These are phyloP conservation scores for Isatis tinctoria DNA, from an alignment of 345 rosid species.

Conservation along the genomic window DNA sequence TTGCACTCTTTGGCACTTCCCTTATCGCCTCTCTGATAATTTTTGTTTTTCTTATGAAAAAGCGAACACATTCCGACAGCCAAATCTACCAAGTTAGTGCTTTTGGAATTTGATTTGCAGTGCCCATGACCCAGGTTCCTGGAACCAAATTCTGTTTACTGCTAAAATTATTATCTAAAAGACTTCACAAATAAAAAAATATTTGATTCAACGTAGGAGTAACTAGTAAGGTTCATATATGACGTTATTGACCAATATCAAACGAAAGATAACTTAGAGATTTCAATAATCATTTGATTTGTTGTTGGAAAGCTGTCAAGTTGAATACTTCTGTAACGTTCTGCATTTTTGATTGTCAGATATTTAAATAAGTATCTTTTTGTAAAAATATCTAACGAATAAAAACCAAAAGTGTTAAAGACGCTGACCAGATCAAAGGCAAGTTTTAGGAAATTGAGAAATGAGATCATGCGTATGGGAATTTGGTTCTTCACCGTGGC, in stretches of 20 bases:
- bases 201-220: neutral
- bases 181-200: neutral
- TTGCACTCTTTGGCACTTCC: neutral
- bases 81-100: too few species aligned
- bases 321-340: neutral
- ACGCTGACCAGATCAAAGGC: conserved; percentile 17
- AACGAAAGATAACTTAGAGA: neutral
- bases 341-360: neutral
- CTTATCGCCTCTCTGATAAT: too few species aligned
- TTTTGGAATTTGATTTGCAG: too few species aligned
- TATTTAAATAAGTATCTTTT: neutral
- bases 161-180: neutral
- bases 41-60: too few species aligned
- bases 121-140: too few species aligned
- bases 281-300: neutral
- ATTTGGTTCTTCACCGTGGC: conserved; percentile 29
- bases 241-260: neutral
- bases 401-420: neutral
- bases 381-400: neutral
- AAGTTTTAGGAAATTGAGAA: neutral
- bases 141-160: neutral
- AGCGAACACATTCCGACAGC: too few species aligned
- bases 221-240: neutral
- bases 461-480: conserved; percentile 24
- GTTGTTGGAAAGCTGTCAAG: neutral